These are phyloP conservation scores for Gypsophila paniculata DNA, from an alignment of 179 eudicot species.

Conservation along the genomic window DNA sequence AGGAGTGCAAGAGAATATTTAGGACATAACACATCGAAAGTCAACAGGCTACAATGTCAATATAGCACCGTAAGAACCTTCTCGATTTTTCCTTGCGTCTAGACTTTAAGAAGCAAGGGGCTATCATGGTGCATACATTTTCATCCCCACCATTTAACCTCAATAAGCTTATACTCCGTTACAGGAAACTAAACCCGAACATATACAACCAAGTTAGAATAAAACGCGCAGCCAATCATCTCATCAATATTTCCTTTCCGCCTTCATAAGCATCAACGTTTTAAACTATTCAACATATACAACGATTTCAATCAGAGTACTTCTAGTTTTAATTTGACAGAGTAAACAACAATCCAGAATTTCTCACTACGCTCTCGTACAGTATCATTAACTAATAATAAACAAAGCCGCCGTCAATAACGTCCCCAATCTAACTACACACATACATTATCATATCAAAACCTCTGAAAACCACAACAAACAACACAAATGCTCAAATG, in stretches of 20 bases:
- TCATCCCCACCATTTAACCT: not conserved
- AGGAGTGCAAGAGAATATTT: constrained; percentile 14
- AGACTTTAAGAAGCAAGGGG: constrained; percentile 29
- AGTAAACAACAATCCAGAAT: not conserved
- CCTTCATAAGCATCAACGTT: too few relatives aligned
- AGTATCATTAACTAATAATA: not conserved
- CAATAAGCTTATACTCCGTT: not conserved
- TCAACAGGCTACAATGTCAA: constrained; percentile 24
- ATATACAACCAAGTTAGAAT: not conserved
- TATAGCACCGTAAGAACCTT: constrained; percentile 31
- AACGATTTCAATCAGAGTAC: not conserved
- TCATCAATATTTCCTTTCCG: not conserved
- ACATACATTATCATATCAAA: not conserved
- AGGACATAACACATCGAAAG: constrained; percentile 12
- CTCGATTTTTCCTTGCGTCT: constrained; percentile 30
- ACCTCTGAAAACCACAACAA: not conserved
- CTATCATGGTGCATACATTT: constrained; percentile 22
- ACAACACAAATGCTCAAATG: not conserved
- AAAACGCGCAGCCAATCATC: not conserved
- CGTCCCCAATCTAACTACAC: not conserved
- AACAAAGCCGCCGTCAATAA: not conserved
- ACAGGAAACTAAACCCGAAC: not conserved
- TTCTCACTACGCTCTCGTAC: not conserved
- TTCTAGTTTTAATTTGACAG: not conserved
- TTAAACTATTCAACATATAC: not conserved